Evolutionary conservation across 2,329 filamentous ascomycete genomes (phyloP), one percentile per base, ranked within the genome.

Genomic region (Didymella arachidicola): DNA sequence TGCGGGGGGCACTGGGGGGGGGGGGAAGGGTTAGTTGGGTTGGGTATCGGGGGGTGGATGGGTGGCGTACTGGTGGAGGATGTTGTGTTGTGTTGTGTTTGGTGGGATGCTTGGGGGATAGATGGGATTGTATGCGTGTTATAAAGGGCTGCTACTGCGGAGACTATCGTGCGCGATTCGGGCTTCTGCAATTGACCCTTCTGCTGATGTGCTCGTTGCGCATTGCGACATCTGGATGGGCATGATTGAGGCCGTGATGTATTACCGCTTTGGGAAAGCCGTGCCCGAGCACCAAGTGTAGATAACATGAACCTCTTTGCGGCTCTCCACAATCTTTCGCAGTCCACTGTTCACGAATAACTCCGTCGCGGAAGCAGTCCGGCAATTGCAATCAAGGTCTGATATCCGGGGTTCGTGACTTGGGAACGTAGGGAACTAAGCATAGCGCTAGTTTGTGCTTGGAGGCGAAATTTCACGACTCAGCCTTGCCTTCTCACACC

Each of bases 251-350:
- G 49, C 60, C 59, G 65, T 60, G 56, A 63, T 57, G 62, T 57
- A 61, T 68, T 53, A 61, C 65, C 41, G 25, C 44, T 58, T 68
- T 53, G 36, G 65, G 65, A 30, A 60, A 63, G 58, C 53, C 58
- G 63, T 63, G 57, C 65, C 65, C 34, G 63, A 61, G 51, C 18
- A 16, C 62, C 61, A 30, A 64, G 53, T 48, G 30, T 58, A 61
- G 64, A 58, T 50, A 64, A 60, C 30, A 41, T 47, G 43, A 62
- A 45, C 62, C 16, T 46, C 25, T 43, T 12, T 25, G 14, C 30
- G 22, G 22, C 39, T 26, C 12, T 26, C 36, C 36, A 16, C 39
- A 42, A 42, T 42, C 39, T 25, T 12, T 26, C 11, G 39, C 39
- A 7, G 19, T 42, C 39, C 39, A 42, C 39, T 42, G 12, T 22